Conservation (phyloP, 2,329 filamentous ascomycete species). For the Ophiostoma himal-ulmi region DNA sequence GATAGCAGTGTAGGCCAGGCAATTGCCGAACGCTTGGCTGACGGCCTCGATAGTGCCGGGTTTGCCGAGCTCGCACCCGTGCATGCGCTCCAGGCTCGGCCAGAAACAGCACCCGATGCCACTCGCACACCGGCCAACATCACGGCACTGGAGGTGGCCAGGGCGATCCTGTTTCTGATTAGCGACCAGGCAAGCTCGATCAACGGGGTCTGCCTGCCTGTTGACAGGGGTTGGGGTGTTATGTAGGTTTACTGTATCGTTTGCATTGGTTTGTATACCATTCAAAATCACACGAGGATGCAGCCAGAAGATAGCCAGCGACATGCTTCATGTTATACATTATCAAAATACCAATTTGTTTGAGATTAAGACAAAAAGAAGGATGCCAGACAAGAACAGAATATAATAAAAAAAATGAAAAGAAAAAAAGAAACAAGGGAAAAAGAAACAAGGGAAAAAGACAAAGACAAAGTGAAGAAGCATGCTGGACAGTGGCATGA, state of each 20-base stretch:
- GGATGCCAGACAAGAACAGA: no score
- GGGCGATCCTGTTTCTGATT: slow-evolving; percentile 35
- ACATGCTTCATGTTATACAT: neutral
- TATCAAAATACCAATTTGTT: neutral
- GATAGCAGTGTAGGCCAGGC: slow-evolving; percentile 31
- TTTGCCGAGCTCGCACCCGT: slow-evolving; percentile 30
- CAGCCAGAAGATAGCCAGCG: no score
- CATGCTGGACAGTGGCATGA: no score
- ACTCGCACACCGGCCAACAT: slow-evolving; percentile 26
- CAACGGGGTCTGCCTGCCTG: slow-evolving; percentile 35
- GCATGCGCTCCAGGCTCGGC: slow-evolving; percentile 31
- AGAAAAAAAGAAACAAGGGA: slow-evolving; percentile 14
- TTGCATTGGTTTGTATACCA: neutral
- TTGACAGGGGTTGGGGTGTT: slow-evolving; percentile 36
- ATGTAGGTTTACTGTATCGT: slow-evolving; percentile 26
- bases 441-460: neutral
- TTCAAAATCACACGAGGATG: no score
- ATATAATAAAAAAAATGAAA: neutral
- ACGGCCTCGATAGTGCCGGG: slow-evolving; percentile 29
- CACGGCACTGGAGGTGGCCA: slow-evolving; percentile 33
- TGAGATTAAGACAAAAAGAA: neutral
- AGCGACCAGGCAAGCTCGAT: slow-evolving; percentile 35
- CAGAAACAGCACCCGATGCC: slow-evolving; percentile 16
- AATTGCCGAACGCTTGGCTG: slow-evolving; percentile 24
- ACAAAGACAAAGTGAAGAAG: neutral